A percentile compares a stretch with the other conserved stretches of the same genome.
Conservation (phyloP, 2,329 filamentous ascomycete genomes). For the Cytospora schulzeri region DNA sequence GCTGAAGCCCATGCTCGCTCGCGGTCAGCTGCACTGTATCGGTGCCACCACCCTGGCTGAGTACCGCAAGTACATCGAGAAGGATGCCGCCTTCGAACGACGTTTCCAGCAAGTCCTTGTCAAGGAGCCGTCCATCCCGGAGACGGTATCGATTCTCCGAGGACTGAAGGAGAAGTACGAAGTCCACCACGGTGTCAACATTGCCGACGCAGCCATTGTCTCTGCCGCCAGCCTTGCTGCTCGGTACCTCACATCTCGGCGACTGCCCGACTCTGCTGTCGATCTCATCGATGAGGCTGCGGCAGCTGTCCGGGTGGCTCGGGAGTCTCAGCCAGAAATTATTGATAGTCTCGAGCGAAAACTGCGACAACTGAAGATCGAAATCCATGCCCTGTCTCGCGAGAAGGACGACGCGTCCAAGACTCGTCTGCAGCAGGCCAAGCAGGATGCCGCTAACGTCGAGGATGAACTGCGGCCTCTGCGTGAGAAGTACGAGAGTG, state of each 20-base stretch:
- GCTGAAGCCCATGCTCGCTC: conserved; percentile 95
- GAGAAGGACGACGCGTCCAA: conserved; percentile 95
- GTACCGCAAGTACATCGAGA: conserved; percentile 99
- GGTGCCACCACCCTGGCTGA: conserved; percentile 93
- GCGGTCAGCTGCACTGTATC: conserved; percentile 96
- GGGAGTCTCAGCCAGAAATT: conserved; percentile 94
- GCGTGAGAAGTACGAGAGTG: conserved; percentile 91
- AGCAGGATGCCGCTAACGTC: conserved; percentile 89
- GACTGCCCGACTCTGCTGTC: conserved; percentile 94
- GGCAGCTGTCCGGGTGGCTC: conserved; percentile 90
- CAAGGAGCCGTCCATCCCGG: conserved; percentile 84
- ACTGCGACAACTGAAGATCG: conserved; percentile 89
- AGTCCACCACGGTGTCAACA: conserved; percentile 96
- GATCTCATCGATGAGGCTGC: conserved; percentile 96
- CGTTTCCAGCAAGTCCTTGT: conserved; percentile 98
- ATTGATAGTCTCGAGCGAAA: conserved; percentile 93
- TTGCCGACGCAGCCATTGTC: conserved; percentile 91
- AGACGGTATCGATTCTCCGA: conserved; percentile 97
- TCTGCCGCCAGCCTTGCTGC: conserved; percentile 88
- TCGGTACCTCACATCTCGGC: conserved; percentile 86
- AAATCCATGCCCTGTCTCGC: conserved; percentile 91
- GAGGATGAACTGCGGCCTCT: conserved; percentile 90
- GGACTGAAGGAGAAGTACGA: conserved; percentile 98
- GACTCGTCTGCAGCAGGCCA: conserved; percentile 77
- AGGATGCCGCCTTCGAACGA: conserved; percentile 96